A percentile compares a stretch with the other conserved stretches of the same genome.
Conservation (phyloP, 495 filamentous ascomycete genomes). For the Neurospora intermedia region DNA sequence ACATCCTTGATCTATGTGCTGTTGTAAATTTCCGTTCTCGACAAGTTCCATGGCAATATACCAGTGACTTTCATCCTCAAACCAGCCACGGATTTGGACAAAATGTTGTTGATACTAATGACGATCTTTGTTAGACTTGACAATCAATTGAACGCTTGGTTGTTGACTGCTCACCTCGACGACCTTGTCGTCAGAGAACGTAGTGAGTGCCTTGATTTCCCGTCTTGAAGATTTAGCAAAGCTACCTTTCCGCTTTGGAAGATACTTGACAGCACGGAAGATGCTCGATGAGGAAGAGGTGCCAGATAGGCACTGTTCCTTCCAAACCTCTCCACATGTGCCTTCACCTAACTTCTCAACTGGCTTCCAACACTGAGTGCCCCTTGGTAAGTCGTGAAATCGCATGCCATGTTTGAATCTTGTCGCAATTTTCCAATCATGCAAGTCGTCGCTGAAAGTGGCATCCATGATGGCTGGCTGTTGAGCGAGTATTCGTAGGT, state of each 20-base stretch:
- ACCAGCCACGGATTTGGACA: slow-evolving; percentile 32
- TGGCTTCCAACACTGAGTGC: background rate
- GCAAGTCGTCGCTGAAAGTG: background rate
- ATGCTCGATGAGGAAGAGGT: background rate
- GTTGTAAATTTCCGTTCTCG: slow-evolving; percentile 22
- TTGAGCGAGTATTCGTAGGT: too few relatives aligned
- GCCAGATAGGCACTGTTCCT: background rate
- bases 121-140: too few relatives aligned
- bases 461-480: background rate
- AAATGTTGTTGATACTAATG: slow-evolving; percentile 6
- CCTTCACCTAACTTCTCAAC: background rate
- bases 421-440: too few relatives aligned
- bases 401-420: background rate
- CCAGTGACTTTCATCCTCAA: slow-evolving; percentile 15
- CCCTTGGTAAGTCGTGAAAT: background rate
- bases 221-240: background rate
- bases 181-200: background rate
- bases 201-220: background rate
- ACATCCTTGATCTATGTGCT: slow-evolving; percentile 4
- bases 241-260: background rate
- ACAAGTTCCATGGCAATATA: slow-evolving; percentile 37
- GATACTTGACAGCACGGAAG: background rate
- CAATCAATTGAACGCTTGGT: too few relatives aligned
- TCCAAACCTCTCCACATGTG: background rate
- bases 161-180: background rate